Base-by-base conservation (phyloP, 2,329 filamentous ascomycete genomes). In the Clathrospora elynae region DNA sequence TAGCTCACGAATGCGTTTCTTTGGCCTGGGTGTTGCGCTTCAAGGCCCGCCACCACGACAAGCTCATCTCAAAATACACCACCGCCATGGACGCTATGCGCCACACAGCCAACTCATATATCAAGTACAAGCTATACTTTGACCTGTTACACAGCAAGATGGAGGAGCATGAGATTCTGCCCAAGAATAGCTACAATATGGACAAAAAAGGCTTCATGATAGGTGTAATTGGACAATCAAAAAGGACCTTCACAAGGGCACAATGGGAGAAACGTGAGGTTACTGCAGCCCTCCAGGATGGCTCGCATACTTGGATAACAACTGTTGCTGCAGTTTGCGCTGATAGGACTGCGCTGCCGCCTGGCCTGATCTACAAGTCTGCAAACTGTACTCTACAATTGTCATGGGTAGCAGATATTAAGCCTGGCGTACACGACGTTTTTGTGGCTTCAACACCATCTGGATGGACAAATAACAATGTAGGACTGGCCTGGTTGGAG, bases 321-420 rank as follows among this genome's bases (percentile, higher is more conserved):
- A 20, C 47, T 9, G 9, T 53, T 29, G 35, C 50, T 4, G 42
- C 19, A 30, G 33, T 52, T 26, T 49, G 42, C 32, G 51, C 42
- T 13, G 40, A 55, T 42, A 30, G 49, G 8, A 39, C 33, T 11
- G 22, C 31, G 6, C 23, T 51, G n/a, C 35, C 42, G 14, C 46
- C 43, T 22, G 16, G 24, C 19, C 35, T 49, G 23, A 49, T 52
- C 22, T 52, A 45, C 35, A 6, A 22, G 36, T 17, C 19, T n/a
- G n/a, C n/a, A n/a, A n/a, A n/a, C n/a, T n/a, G n/a, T n/a, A n/a
- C n/a, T n/a, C n/a, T n/a, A 26, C n/a, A n/a, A n/a, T n/a, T n/a
- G n/a, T n/a, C n/a, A 17, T 49, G 40, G 40, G 18, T 44, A n/a
- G 28, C 38, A 12, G 11, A n/a, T 26, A n/a, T 26, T 5, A n/a